These are phyloP conservation scores for Nicotiana otophora DNA, from an alignment of 257 asterid genomes.

Conservation along the genomic window DNA sequence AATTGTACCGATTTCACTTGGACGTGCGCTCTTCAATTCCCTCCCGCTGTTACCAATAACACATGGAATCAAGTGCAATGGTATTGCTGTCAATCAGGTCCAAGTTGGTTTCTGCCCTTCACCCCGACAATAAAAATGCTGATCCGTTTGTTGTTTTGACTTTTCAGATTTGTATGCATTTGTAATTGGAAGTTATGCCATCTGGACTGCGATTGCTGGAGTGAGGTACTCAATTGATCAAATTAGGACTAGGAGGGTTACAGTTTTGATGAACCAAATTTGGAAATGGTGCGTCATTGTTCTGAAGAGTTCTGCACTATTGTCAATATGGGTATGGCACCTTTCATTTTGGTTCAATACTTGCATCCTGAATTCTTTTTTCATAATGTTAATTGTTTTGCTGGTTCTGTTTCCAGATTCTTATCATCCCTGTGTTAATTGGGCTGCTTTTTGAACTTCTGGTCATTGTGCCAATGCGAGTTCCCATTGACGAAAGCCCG, in stretches of 20 bases:
- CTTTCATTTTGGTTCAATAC: conserved; percentile 9
- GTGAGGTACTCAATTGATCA: conserved; percentile 72
- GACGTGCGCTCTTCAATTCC: conserved; percentile 67
- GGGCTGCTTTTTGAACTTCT: conserved; percentile 95
- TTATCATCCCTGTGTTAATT: conserved; percentile 81
- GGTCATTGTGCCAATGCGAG: conserved; percentile 97
- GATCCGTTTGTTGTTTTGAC: background rate
- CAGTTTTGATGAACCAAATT: conserved; percentile 56
- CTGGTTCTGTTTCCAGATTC: conserved; percentile 48
- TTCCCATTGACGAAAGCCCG: conserved; percentile 95
- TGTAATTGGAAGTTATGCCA: conserved; percentile 90
- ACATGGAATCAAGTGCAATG: conserved; percentile 94
- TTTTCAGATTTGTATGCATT: conserved; percentile 77
- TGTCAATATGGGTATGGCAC: conserved; percentile 80
- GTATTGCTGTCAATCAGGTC: conserved; percentile 28
- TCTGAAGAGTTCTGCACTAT: conserved; percentile 68
- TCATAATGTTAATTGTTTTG: background rate
- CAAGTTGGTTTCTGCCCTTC: background rate
- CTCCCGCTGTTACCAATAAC: conserved; percentile 89
- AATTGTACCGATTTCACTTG: conserved; percentile 85
- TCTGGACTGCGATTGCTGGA: conserved; percentile 95
- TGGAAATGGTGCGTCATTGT: conserved; percentile 92
- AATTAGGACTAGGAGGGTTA: conserved; percentile 61
- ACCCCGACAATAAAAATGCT: background rate
- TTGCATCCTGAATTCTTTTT: background rate